A percentile compares a stretch with the other conserved stretches of the same genome.
phyloP scores from a whole-genome alignment of 2,329 filamentous ascomycete genomes.

The Amylocarpus encephaloides region DNA sequence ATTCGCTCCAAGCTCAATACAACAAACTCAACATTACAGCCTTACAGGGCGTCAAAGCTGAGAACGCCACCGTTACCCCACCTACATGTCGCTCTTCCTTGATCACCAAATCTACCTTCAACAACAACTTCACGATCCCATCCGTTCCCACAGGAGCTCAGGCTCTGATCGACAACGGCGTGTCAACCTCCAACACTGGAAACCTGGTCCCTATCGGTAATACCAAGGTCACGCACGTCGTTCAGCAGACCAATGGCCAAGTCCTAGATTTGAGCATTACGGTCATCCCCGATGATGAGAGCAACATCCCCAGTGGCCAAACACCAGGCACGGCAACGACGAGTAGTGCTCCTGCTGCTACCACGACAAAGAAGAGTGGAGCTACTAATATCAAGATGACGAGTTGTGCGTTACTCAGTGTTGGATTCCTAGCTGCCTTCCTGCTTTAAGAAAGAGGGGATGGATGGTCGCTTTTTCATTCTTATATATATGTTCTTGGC shows the following conservation, averaged over 20 bases:
- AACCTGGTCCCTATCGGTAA: slow-evolving; percentile 54
- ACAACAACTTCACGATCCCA: slow-evolving; percentile 73
- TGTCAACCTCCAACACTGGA: slow-evolving; percentile 56
- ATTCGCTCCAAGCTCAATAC: slow-evolving; percentile 70
- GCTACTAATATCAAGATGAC: slow-evolving; percentile 11
- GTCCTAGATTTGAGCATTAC: slow-evolving; percentile 58
- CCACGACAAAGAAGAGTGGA: slow-evolving; percentile 23
- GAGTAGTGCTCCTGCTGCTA: slow-evolving; percentile 15
- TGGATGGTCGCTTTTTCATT: too few species aligned
- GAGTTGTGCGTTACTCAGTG: slow-evolving; percentile 12
- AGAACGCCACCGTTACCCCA: slow-evolving; percentile 46
- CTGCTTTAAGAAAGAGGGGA: slow-evolving; percentile 1
- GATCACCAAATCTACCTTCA: slow-evolving; percentile 64
- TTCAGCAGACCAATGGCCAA: slow-evolving; percentile 50
- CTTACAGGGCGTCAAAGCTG: slow-evolving; percentile 57
- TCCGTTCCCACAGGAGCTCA: slow-evolving; percentile 59
- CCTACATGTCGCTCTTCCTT: slow-evolving; percentile 60
- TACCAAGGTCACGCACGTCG: slow-evolving; percentile 48
- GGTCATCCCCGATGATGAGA: slow-evolving; percentile 42
- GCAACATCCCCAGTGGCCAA: slow-evolving; percentile 43
- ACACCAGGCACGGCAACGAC: slow-evolving; percentile 8
- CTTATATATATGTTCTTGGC: too few species aligned
- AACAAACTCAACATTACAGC: slow-evolving; percentile 63
- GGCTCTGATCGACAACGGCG: slow-evolving; percentile 69
- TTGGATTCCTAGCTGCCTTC: slow-evolving; percentile 6